These are phyloP conservation scores for Phaffomyces thermotolerans DNA, from an alignment of 805 yeast genomes.

Conservation along the genomic window DNA sequence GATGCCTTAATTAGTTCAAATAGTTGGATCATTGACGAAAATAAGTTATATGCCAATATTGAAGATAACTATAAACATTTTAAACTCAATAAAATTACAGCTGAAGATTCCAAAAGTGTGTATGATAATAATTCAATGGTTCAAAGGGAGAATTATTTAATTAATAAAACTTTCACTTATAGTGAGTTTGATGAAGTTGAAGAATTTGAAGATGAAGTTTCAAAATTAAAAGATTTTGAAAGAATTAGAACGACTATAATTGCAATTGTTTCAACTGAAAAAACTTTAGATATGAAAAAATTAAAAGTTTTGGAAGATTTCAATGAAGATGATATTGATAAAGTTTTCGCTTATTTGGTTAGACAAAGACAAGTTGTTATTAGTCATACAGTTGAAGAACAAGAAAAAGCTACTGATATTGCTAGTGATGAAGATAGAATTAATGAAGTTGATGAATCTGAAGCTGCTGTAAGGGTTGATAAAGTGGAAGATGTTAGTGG, in stretches of 20 bases:
- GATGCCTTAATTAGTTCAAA: neutral
- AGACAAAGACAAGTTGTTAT: slow-evolving; percentile 47
- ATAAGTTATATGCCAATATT: slow-evolving; percentile 29
- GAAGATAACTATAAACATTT: slow-evolving; percentile 43
- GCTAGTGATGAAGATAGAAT: neutral
- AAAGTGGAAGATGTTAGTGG: no score
- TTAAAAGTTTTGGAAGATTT: slow-evolving; percentile 31
- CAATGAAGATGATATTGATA: slow-evolving; percentile 42
- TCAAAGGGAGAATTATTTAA: slow-evolving; percentile 54
- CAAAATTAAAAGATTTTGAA: slow-evolving; percentile 14
- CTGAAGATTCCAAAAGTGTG: slow-evolving; percentile 28
- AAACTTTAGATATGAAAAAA: slow-evolving; percentile 22
- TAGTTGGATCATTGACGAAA: slow-evolving; percentile 4
- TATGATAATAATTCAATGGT: slow-evolving; percentile 59
- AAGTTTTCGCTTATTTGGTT: slow-evolving; percentile 34
- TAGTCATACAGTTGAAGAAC: slow-evolving; percentile 10
- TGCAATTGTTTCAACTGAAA: slow-evolving; percentile 27
- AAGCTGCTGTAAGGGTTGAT: no score
- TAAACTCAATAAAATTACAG: slow-evolving; percentile 28
- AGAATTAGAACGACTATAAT: slow-evolving; percentile 27
- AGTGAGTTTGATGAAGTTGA: neutral
- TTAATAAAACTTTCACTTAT: slow-evolving; percentile 38
- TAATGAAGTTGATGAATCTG: no score
- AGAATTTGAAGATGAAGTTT: neutral
- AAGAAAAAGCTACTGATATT: no score